A percentile compares a stretch with the other conserved stretches of the same genome.
Evolutionary conservation across 1,284 basidiomycete species (phyloP).

Genomic region (Cutaneotrichosporon cavernicola): DNA sequence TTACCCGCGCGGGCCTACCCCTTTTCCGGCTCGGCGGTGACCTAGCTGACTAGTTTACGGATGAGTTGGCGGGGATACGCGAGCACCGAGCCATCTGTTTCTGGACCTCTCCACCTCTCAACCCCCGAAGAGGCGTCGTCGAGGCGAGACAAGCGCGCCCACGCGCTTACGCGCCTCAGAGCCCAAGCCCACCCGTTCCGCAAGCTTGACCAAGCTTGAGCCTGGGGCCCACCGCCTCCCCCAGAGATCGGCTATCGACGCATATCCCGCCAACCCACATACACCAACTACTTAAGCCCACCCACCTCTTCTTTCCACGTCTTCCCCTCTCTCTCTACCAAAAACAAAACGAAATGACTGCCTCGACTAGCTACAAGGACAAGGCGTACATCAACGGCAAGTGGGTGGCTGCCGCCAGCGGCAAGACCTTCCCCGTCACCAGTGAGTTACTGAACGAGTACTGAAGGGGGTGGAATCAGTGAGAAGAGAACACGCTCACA

Average conservation of each 20-base stretch:
- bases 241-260: constrained; percentile 17
- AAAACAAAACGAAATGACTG: constrained; percentile 18
- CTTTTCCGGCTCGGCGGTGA: background rate
- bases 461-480: too few species aligned
- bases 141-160: background rate
- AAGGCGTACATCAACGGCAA: constrained; percentile 73
- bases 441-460: constrained; percentile 62
- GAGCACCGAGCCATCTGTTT: background rate
- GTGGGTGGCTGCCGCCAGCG: constrained; percentile 72
- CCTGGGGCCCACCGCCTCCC: background rate
- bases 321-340: background rate
- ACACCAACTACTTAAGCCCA: background rate
- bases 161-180: background rate
- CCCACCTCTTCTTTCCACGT: background rate
- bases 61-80: background rate
- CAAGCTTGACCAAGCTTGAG: background rate
- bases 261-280: constrained; percentile 5
- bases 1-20: background rate
- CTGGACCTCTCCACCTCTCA: background rate
- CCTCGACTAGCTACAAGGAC: constrained; percentile 17
- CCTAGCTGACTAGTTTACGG: background rate
- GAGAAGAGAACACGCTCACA: background rate
- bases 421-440: constrained; percentile 66
- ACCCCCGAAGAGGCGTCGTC: background rate
- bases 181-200: background rate